Base-by-base conservation (phyloP, 805 yeast species). In the Candida bentonensis region DNA sequence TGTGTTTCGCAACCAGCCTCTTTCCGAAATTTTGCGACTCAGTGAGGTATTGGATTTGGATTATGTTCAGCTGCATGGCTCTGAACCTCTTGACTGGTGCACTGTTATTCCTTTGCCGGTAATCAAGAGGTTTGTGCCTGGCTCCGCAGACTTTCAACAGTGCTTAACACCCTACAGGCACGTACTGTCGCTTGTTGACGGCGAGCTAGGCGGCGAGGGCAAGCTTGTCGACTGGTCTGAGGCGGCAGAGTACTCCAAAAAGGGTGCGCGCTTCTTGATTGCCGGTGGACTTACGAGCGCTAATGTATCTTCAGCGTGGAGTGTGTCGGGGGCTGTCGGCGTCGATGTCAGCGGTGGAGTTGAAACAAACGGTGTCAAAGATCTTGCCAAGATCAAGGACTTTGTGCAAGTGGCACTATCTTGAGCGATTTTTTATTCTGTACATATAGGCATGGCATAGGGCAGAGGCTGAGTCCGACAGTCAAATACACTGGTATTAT, bases 341-440 rank as follows among this genome's bases (percentile, higher is more conserved):
- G 89, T 83, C 22, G 98, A 89, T 62, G 97, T 92, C 4, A 81
- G 95, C 55, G 87, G 96, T 7, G 98, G 98, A 1, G 95, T 88
- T 1, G 98, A 92, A 58, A 76, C 80, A 0, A 57, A 75, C 39
- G 95, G 95, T 2, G 59, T 52, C 1, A 92, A 89, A 61, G 95
- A 87, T 59, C 53, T 66, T 41, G 57, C 45, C 0, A 89, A 87
- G 62, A 75, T 89, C 20, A 53, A 54, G 44, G 44, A 47, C 13
- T 89, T 88, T 61, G 65, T 89, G 3, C 46, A 45, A 3, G 71
- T 70, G 50, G 86, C 81, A 28, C 22, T 40, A n/a, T 39, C 5
- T n/a, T 20, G 27, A 25, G 27, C 11, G 11, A 9, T 39, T 43
- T 39, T 15, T 23, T 11, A 20, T 11, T 43, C n/a, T 39, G 15